Evolutionary conservation across 2,329 filamentous ascomycete species (phyloP), one percentile per base, ranked within the genome.

Genomic region (Neofusicoccum ribis): DNA sequence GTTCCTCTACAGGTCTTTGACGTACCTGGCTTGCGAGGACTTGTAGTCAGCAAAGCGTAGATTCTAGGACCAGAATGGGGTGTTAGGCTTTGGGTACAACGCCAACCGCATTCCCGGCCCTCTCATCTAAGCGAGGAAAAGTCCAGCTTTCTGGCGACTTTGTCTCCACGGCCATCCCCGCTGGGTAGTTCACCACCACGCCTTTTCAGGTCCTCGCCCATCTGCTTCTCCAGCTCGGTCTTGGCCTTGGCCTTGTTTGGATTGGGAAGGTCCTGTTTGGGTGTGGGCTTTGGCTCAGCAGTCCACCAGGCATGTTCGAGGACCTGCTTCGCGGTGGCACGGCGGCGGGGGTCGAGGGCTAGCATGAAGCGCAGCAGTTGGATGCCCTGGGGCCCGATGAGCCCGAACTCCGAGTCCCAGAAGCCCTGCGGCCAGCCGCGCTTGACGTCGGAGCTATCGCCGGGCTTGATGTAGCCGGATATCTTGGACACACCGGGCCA

Each of bases 401-500:
- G 90, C 64, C 91, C 88, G 74, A 99, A 97, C 67, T 88, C 87
- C 62, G 83, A 81, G 73, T 90, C 83, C 82, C 92, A 97, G 73
- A 90, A 89, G 64, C 91, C 88, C 67, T 86, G 85, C 1, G 87
- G 87, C 68, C 51, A 64, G 46, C 61, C 50, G 20, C 77, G 92
- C 71, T 71, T 87, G 81, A 80, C 69, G 67, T 88, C 84, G 23
- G 51, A 14, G 56, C 80, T 77, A 20, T 34, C 52, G 67, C 86
- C 85, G 1, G 89, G 85, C 1, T 90, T 85, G n/a, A 93, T 87
- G 78, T 95, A 99, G 66, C 89, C 89, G 14, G 89, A 88, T 11
- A 99, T 82, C 68, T 88, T 88, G 4, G 88, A 88, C 7, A 99
- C 93, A 34, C 94, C 94, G 0, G 95, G 93, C 95, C 95, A 99